Base-by-base conservation (phyloP, 208 protist species). In the Strigomonas oncopelti region DNA sequence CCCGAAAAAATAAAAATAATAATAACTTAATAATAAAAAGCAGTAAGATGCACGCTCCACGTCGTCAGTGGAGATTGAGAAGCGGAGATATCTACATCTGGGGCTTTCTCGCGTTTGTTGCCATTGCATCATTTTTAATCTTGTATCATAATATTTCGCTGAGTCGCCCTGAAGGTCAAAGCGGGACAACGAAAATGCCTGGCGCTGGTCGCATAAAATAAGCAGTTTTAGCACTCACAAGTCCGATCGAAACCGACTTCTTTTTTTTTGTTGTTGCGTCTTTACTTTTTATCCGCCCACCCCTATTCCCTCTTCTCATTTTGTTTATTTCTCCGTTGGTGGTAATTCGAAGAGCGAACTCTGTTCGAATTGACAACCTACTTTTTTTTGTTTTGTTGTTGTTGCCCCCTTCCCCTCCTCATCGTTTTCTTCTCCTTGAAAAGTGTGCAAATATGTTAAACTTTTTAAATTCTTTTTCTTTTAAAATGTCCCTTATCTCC, bases 11-110 rank as follows among this genome's bases (percentile, higher is more conserved):
- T n/a, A n/a, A n/a, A n/a, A n/a, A n/a, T n/a, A n/a, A n/a, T n/a
- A n/a, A n/a, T n/a, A n/a, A n/a, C n/a, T n/a, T n/a, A n/a, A n/a
- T n/a, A n/a, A n/a, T n/a, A n/a, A n/a, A n/a, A n/a, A n/a, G 7
- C 34, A 38, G 3, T 38, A 38, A 3, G 9, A 38, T 27, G 34
- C 34, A 52, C 8, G 31, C 18, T 28, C 20, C 22, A 29, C 60
- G 60, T 25, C 60, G 60, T 3, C 28, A 8, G 28, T 64, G 60
- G 60, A 51, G 36, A 22, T 27, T 52, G 24, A 31, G 48, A 5
- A 65, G 61, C 27, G 61, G 61, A 1, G 61, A 65, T 28, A 16
- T 53, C 8, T 27, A 53, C 31, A 65, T 65, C 51, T 65, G 61
- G 61, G 4, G 38, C 22, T 55, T 65, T 55, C 18, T 65, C 14